Percentiles rank a stretch among this genome's conserved stretches.
These are phyloP conservation scores for Hypoxylon sp. DNA, from an alignment of 2,329 filamentous ascomycete species.

Conservation along the genomic window DNA sequence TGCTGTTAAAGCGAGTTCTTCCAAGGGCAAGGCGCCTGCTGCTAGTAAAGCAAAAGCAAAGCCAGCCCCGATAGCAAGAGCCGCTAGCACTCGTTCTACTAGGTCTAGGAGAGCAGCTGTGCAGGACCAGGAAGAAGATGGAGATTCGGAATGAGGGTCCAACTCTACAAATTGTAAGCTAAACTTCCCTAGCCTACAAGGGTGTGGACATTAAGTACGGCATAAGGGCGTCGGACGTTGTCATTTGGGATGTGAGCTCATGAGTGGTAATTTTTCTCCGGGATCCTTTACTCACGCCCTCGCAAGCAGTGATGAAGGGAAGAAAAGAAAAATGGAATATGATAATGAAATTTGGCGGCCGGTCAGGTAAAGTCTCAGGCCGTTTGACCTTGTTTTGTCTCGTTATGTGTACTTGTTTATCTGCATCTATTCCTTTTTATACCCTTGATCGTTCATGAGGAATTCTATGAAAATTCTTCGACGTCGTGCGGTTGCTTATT, in stretches of 20 bases:
- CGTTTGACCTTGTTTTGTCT: slow-evolving; percentile 21
- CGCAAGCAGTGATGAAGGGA: background rate
- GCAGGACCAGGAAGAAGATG: slow-evolving; percentile 44
- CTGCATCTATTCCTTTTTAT: slow-evolving; percentile 36
- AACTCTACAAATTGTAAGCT: background rate
- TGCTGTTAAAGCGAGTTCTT: slow-evolving; percentile 45
- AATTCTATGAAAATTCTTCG: slow-evolving; percentile 19
- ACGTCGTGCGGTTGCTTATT: slow-evolving; percentile 4
- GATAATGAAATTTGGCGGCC: slow-evolving; percentile 32
- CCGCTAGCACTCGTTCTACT: slow-evolving; percentile 50
- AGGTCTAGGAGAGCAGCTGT: slow-evolving; percentile 45
- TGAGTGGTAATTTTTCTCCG: background rate
- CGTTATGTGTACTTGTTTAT: slow-evolving; percentile 10
- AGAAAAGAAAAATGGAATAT: slow-evolving; percentile 24
- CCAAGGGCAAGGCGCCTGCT: slow-evolving; percentile 47
- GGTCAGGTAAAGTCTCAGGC: slow-evolving; percentile 5
- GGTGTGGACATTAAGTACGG: background rate
- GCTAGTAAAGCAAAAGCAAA: slow-evolving; percentile 46
- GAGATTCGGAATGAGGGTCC: slow-evolving; percentile 37
- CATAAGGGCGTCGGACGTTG: background rate
- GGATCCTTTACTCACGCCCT: background rate
- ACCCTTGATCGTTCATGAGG: slow-evolving; percentile 36
- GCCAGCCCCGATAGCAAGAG: slow-evolving; percentile 43
- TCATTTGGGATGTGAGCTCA: background rate
- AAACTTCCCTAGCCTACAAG: background rate